These are phyloP conservation scores for Pueraria montana DNA, from an alignment of 306 rosid species.

Conservation along the genomic window DNA sequence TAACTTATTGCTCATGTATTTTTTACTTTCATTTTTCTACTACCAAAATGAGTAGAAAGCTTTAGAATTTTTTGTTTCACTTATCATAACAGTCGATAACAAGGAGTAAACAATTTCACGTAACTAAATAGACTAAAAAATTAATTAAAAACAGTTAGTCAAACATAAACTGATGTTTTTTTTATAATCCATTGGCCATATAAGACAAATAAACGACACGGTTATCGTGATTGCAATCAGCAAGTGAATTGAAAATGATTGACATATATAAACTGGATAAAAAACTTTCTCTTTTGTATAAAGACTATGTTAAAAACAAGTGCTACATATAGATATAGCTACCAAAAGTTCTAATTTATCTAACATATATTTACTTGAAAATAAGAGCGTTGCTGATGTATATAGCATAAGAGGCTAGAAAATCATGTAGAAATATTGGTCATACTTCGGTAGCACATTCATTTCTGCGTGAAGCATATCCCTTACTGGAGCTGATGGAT, in stretches of 20 bases:
- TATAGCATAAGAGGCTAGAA: not conserved
- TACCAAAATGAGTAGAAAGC: not conserved
- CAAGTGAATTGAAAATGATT: not conserved
- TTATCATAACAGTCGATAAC: not conserved
- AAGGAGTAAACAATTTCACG: not conserved
- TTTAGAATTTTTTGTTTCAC: not conserved
- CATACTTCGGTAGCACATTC: constrained; percentile 36
- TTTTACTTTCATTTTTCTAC: not conserved
- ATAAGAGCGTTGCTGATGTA: not conserved
- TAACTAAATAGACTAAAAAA: not conserved
- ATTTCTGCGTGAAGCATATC: constrained; percentile 42
- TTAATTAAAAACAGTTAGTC: not conserved
- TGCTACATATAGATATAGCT: not conserved
- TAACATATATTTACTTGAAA: not conserved
- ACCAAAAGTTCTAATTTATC: constrained; percentile 4
- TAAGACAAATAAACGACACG: not conserved
- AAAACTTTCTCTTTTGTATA: not conserved
- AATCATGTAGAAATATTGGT: not conserved
- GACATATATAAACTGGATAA: not conserved
- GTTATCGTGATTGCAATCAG: not conserved
- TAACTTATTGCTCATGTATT: not conserved
- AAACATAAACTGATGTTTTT: not conserved
- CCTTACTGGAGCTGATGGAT: constrained; percentile 46
- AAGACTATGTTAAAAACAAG: not conserved
- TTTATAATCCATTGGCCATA: not conserved